Evolutionary conservation across 768 basidiomycete genomes (phyloP).

Genomic region (Russula virescens): DNA sequence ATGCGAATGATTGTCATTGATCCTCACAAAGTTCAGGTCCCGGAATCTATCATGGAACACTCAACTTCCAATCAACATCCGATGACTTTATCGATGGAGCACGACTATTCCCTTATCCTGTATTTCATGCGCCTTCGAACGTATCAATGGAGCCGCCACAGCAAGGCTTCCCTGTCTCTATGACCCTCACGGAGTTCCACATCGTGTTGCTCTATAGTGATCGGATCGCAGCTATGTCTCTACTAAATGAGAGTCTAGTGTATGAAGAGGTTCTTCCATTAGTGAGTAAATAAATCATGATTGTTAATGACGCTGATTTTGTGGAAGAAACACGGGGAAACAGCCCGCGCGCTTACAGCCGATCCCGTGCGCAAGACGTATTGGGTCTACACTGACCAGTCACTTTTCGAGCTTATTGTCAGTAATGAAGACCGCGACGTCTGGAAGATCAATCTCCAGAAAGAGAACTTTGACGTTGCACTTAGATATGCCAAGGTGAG

Average conservation of each 20-base stretch:
- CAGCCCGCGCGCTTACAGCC: conserved; percentile 65
- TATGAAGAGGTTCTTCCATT: conserved; percentile 82
- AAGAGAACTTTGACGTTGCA: conserved; percentile 72
- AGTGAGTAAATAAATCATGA: conserved; percentile 39
- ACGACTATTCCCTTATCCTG: conserved; percentile 74
- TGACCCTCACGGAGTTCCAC: conserved; percentile 88
- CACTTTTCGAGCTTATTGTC: conserved; percentile 81
- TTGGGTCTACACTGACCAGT: conserved; percentile 89
- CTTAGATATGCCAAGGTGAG: conserved; percentile 75
- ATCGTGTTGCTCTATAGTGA: conserved; percentile 82
- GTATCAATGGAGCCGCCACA: conserved; percentile 22
- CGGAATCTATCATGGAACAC: conserved; percentile 80
- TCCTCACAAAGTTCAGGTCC: conserved; percentile 45
- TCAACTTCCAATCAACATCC: conserved; percentile 62
- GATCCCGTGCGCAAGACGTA: conserved; percentile 88
- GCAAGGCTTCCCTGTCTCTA: conserved; percentile 57
- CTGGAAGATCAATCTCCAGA: conserved; percentile 85
- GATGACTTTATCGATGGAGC: conserved; percentile 76
- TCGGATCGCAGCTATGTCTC: conserved; percentile 69
- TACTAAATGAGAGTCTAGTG: conserved; percentile 70
- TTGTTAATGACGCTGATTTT: neutral
- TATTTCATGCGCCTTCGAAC: conserved; percentile 33
- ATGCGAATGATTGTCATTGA: neutral
- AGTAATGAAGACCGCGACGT: conserved; percentile 90
- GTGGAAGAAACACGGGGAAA: conserved; percentile 66